phyloP scores from a whole-genome alignment of 2,329 filamentous ascomycete species.

The Dryadomyces sulphureus region DNA sequence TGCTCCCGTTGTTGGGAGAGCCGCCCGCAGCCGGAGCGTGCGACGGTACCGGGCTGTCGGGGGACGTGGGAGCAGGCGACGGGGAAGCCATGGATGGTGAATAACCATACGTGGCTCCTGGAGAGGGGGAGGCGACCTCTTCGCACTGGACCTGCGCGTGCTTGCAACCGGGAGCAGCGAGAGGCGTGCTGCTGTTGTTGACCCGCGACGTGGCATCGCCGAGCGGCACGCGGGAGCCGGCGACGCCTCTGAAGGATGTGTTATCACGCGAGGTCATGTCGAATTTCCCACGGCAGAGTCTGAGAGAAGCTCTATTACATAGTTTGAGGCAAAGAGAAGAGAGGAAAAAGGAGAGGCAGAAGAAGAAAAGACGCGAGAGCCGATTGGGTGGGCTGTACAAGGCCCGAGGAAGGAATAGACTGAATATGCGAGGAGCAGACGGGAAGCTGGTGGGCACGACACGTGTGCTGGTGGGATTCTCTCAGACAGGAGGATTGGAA shows the following conservation, averaged over 20 bases:
- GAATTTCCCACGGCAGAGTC: background rate
- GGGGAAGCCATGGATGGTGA: constrained; percentile 1
- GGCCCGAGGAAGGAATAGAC: background rate
- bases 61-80: background rate
- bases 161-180: constrained; percentile 1
- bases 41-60: background rate
- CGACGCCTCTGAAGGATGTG: constrained; percentile 7
- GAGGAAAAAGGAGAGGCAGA: background rate
- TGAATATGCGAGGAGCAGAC: background rate
- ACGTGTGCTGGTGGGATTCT: background rate
- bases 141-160: background rate
- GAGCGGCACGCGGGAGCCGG: constrained; percentile 15
- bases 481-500: background rate
- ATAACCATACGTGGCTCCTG: background rate
- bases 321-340: background rate
- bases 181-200: constrained; percentile 12
- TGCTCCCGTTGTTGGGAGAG: background rate
- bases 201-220: constrained; percentile 16
- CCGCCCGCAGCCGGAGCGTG: no score
- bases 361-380: background rate
- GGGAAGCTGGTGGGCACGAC: background rate
- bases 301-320: constrained; percentile 4
- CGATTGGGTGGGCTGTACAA: background rate
- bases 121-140: constrained; percentile 1
- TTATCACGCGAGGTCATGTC: constrained; percentile 14